Percentiles rank a stretch among this genome's conserved stretches.
Conservation (phyloP, 1,284 basidiomycete species). For the Ganoderma lingzhi region DNA sequence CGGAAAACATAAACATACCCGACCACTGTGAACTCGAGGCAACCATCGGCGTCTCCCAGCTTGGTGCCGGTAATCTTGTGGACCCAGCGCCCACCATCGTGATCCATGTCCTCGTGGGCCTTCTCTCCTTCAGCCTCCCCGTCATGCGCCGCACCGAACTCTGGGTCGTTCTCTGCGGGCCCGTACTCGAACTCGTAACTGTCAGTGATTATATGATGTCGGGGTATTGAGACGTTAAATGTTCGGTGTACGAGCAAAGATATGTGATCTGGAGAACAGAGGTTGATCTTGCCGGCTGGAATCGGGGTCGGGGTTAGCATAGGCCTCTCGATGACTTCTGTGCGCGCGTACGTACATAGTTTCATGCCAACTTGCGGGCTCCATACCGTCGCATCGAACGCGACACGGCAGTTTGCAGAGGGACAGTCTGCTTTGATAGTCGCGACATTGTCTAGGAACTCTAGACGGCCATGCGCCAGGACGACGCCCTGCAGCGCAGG, state of each 20-base stretch:
- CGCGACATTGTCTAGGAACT: constrained; percentile 75
- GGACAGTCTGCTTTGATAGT: constrained; percentile 88
- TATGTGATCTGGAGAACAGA: constrained; percentile 94
- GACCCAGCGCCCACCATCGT: constrained; percentile 82
- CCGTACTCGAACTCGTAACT: constrained; percentile 91
- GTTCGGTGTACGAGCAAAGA: constrained; percentile 93
- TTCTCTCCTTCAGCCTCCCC: constrained; percentile 34
- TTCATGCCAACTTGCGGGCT: constrained; percentile 87
- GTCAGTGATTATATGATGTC: constrained; percentile 87
- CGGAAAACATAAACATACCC: constrained; percentile 78
- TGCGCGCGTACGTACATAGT: constrained; percentile 64
- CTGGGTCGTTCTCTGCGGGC: constrained; percentile 78
- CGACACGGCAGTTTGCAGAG: constrained; percentile 79
- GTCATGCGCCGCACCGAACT: constrained; percentile 57
- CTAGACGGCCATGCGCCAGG: constrained; percentile 84
- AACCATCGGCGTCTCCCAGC: constrained; percentile 78
- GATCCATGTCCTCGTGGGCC: constrained; percentile 42
- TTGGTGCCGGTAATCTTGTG: constrained; percentile 73
- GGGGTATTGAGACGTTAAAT: constrained; percentile 97
- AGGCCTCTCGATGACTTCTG: too few species aligned
- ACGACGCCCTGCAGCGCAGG: constrained; percentile 89
- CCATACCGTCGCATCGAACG: constrained; percentile 91
- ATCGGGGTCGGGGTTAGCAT: not conserved
- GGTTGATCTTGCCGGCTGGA: constrained; percentile 85
- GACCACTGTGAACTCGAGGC: constrained; percentile 89